Base-by-base conservation (phyloP, 2,329 filamentous ascomycete genomes). In the Moelleriella libera region DNA sequence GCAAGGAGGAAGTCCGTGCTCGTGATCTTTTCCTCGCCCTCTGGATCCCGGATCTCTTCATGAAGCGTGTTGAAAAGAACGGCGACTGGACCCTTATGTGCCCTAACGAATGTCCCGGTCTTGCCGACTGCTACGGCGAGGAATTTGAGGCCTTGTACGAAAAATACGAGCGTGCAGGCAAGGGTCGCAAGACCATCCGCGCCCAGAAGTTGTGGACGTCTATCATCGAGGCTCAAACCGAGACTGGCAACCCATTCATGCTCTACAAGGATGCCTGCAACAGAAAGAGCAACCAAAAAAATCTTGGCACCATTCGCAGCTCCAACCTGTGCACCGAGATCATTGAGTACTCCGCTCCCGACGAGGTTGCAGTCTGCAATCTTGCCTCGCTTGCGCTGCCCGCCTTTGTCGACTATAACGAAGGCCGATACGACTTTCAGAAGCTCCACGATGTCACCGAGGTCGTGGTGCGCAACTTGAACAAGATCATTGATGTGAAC, bases 231-330 rank as follows among this genome's bases (percentile, higher is more conserved):
- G 87, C 92, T 45, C 92, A 98, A 73, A 97, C 90, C 34, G 92
- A 98, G 80, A 98, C 92, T 43, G 92, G 92, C 58, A 97, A 94
- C 69, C 92, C 92, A 45, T 98, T 95, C 72, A 98, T 98, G 88
- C 82, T 97, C 51, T 98, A 98, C 82, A 98, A 98, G 77, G 92
- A 98, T 69, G 78, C 83, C 61, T 90, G 85, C 80, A 98, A 98
- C 80, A 82, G 82, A 66, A 98, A 98, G 84, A 96, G 89, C 76
- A 98, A 98, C 79, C 92, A 98, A 74, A 97, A 98, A 83, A 98
- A 98, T 70, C 77, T 98, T 32, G 92, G 92, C 55, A 96, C 89
- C 52, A 98, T 98, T 59, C 88, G 88, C 68, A 96, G 88, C 76
- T 98, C 92, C 61, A 98, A 98, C 68, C 76, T 98, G 45, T 98